phyloP scores from a whole-genome alignment of 2,329 filamentous ascomycete species.

The Didymellaceae sp. region DNA sequence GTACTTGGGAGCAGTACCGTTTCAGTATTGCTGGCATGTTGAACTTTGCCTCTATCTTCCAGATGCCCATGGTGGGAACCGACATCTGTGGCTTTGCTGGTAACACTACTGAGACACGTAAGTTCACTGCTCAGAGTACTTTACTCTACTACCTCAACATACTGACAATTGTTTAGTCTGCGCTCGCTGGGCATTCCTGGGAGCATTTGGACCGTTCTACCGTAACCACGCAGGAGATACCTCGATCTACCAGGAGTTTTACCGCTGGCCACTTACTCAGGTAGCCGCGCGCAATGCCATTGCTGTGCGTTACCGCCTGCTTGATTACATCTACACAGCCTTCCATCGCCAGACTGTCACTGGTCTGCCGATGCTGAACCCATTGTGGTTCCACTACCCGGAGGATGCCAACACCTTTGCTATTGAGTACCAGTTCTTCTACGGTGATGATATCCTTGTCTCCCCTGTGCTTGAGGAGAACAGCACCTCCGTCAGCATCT shows the following conservation, averaged over 20 bases:
- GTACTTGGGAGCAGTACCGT: conserved; percentile 53
- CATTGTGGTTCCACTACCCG: conserved; percentile 75
- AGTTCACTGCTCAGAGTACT: background rate
- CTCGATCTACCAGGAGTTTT: conserved; percentile 69
- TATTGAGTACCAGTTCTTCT: conserved; percentile 65
- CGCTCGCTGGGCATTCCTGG: conserved; percentile 73
- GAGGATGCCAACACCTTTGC: conserved; percentile 58
- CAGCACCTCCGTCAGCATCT: conserved; percentile 60
- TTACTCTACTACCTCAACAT: background rate
- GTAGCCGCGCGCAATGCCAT: conserved; percentile 71
- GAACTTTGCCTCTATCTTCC: conserved; percentile 55
- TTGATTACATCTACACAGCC: conserved; percentile 80
- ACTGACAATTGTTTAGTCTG: conserved; percentile 56
- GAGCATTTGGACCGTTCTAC: conserved; percentile 78
- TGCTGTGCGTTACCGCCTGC: conserved; percentile 71
- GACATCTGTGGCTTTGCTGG: conserved; percentile 79
- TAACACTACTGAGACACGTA: conserved; percentile 67
- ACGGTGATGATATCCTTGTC: conserved; percentile 62
- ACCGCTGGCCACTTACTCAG: conserved; percentile 57
- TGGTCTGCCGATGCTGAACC: conserved; percentile 70
- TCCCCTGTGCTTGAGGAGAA: conserved; percentile 63
- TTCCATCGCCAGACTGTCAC: conserved; percentile 65
- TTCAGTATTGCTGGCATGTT: conserved; percentile 50
- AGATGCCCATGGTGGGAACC: conserved; percentile 54
- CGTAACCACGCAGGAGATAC: conserved; percentile 69